A percentile compares a stretch with the other conserved stretches of the same genome.
Conservation (phyloP, 768 basidiomycete genomes). For the Xerocomus brunneocitrinus region DNA sequence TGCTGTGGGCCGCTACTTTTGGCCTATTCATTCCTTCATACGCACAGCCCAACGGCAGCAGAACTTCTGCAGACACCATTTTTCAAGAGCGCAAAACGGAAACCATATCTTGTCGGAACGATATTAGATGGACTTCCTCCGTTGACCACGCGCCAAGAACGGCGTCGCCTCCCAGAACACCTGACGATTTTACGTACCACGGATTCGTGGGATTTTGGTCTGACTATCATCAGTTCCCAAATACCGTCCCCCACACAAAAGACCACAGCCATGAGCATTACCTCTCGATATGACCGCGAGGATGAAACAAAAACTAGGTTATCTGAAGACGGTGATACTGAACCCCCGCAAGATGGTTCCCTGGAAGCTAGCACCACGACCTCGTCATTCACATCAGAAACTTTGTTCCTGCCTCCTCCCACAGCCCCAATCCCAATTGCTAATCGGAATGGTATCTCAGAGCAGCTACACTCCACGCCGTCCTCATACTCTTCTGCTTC, state of each 20-base stretch:
- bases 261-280: background rate
- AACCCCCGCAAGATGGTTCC: background rate
- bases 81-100: constrained; percentile 77
- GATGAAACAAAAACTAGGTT: constrained; percentile 3
- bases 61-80: constrained; percentile 75
- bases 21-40: background rate
- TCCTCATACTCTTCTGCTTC: constrained; percentile 1
- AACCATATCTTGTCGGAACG: constrained; percentile 68
- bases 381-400: background rate
- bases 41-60: constrained; percentile 66
- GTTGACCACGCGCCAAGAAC: constrained; percentile 67
- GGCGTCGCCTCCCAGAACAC: constrained; percentile 40
- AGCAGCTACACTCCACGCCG: background rate
- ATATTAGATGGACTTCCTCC: constrained; percentile 76
- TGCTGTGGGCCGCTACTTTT: background rate
- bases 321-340: constrained; percentile 3
- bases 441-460: background rate
- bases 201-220: constrained; percentile 79
- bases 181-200: constrained; percentile 44
- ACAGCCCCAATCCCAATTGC: constrained; percentile 8
- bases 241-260: constrained; percentile 8
- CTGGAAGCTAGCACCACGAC: background rate
- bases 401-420: background rate
- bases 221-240: constrained; percentile 40
- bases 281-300: constrained; percentile 5